A percentile compares a stretch with the other conserved stretches of the same genome.
Evolutionary conservation across 331 rosid species (phyloP).

Genomic region (Acacia concinna): DNA sequence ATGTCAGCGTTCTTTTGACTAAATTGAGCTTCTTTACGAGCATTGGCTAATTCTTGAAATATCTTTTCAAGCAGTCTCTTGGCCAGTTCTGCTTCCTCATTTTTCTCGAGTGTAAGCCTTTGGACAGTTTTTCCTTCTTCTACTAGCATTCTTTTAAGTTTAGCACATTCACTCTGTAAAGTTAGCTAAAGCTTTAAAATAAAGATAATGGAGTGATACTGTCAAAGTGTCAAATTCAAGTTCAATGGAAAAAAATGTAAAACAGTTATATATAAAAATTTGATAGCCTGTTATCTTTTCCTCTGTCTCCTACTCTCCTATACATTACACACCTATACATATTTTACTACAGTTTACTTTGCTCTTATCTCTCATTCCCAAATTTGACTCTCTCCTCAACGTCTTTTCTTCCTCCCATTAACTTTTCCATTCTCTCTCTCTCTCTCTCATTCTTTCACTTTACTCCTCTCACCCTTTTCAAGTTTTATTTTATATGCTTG

Average conservation of each 20-base stretch:
- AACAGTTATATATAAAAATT: no score
- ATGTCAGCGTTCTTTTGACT: not conserved
- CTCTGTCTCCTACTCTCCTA: no score
- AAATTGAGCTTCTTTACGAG: slow-evolving; percentile 45
- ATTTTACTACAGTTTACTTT: no score
- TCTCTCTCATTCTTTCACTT: no score
- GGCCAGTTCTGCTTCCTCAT: slow-evolving; percentile 29
- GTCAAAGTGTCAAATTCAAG: not conserved
- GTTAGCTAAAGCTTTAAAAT: not conserved
- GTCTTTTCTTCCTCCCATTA: no score
- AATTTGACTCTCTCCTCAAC: no score
- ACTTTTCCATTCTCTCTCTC: no score
- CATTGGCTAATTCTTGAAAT: slow-evolving; percentile 48
- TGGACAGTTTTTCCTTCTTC: slow-evolving; percentile 53
- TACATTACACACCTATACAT: no score
- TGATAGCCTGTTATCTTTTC: no score
- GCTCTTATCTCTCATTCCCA: no score
- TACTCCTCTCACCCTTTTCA: no score
- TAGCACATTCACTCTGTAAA: slow-evolving; percentile 70
- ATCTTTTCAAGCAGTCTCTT: slow-evolving; percentile 57
- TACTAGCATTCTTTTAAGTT: slow-evolving; percentile 60
- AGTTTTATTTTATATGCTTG: no score
- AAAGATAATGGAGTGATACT: not conserved
- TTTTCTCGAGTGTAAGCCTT: slow-evolving; percentile 50
- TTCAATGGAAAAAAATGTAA: not conserved